Base-by-base conservation (phyloP, 306 rosid genomes). In the Adenanthera pavonina region DNA sequence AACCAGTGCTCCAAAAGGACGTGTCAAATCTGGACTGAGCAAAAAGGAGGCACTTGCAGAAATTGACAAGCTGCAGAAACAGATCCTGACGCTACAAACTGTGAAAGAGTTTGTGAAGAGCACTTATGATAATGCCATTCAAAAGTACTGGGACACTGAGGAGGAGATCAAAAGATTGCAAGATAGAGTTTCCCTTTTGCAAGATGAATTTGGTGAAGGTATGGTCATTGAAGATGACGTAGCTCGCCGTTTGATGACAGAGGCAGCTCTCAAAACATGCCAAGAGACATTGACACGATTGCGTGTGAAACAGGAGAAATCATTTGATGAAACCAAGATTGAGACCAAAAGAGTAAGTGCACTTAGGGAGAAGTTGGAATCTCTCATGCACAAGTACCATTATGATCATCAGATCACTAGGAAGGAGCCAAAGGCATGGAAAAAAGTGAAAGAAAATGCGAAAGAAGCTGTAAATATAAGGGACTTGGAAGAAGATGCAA, bases 181-280 rank as follows among this genome's bases (percentile, higher is more conserved):
- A 76, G 97, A 84, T 64, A 85, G 46, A 82, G 90, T 94, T 77
- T 86, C 82, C 72, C 64, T n/a, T 77, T 85, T 96, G 82, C 94
- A 96, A 76, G 99, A 96, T 57, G 99, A 96, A 77, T 84, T 85
- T 56, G 97, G 99, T 46, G 97, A 93, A 83, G 94, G 94, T 34
- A 65, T 89, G 75, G 85, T 84, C 47, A 96, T 96, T 48, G 97
- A 93, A 72, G 97, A 96, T 15, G 88, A 79, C 13, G 98, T 89
- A 60, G 99, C 99, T 40, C 97, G 99, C 5, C 90, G 66, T 41
- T 89, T 96, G 89, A 96, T 96, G 97, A 91, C 99, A 34, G 91
- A 80, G 36, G 84, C 97, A 13, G 98, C 98, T 85, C 82, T 96
- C 62, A 89, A 84, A 68, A 92, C 98, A 75, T 96, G 98, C 84